Base-by-base conservation (phyloP, 2,329 filamentous ascomycete species). In the Botrytis byssoidea region DNA sequence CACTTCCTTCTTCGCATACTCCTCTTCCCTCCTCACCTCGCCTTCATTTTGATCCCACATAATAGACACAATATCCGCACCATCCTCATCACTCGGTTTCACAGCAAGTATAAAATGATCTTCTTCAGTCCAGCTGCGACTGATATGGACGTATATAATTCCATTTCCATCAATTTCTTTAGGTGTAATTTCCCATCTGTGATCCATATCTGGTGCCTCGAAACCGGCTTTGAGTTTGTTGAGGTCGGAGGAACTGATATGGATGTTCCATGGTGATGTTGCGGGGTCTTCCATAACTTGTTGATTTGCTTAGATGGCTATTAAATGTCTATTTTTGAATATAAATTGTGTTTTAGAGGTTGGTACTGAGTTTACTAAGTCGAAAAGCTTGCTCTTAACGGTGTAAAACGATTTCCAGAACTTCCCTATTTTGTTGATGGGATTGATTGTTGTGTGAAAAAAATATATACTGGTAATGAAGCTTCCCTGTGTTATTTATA, bases 301-400 rank as follows among this genome's bases (percentile, higher is more conserved):
- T 6, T 8, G 1, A 4, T 57, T 57, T 57, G 14, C n/a, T 29
- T 57, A 8, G 3, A 3, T 6, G 6, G 0, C 0, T 29, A 8
- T 29, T 18, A 16, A 7, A 4, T 29, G 3, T 29, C 0, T 18
- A 4, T 29, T 1, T 32, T 29, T 9, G 3, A 29, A 29, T 4
- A 9, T 18, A 1, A 4, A 57, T 18, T 18, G n/a, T 57, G n/a
- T 8, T 32, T 18, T 57, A 6, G 51, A 29, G 7, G 6, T 57
- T 29, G 14, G n/a, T 57, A 8, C 12, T 8, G 14, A 8, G 25
- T n/a, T 12, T 2, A n/a, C 12, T n/a, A 8, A 16, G 18, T 29
- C 3, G 51, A 12, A 55, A 55, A 16, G 12, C 12, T 29, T 57
- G 6, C 3, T 57, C 3, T 16, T 8, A 4, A 57, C 1, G n/a